phyloP scores from a whole-genome alignment of 192 early-diverging fungal species.

The Linnemannia hyalina region DNA sequence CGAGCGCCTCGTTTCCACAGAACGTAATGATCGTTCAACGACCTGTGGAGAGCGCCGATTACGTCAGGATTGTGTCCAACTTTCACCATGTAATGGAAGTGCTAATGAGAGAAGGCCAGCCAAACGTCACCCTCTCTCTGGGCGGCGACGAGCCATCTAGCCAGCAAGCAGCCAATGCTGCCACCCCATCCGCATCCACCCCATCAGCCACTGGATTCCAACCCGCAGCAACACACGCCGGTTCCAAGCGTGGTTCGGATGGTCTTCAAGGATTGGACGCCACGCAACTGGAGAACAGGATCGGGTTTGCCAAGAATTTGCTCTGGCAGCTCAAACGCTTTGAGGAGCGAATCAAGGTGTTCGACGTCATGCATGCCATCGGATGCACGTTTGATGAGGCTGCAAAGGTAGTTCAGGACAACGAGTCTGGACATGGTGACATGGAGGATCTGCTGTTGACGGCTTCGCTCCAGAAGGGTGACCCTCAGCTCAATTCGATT shows the following conservation, averaged over 20 bases:
- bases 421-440: slow-evolving; percentile 13
- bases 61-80: slow-evolving; percentile 44
- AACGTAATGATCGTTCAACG: slow-evolving; percentile 53
- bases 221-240: neutral
- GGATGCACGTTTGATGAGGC: slow-evolving; percentile 61
- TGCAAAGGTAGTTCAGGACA: slow-evolving; percentile 51
- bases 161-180: slow-evolving; percentile 2
- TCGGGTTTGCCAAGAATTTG: slow-evolving; percentile 58
- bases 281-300: slow-evolving; percentile 55
- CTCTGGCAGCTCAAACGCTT: slow-evolving; percentile 61
- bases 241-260: neutral
- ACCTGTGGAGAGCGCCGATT: slow-evolving; percentile 27
- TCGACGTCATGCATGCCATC: slow-evolving; percentile 65
- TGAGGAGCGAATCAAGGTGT: slow-evolving; percentile 48
- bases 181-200: slow-evolving; percentile 23
- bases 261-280: slow-evolving; percentile 39
- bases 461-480: slow-evolving; percentile 14
- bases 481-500: neutral
- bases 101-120: slow-evolving; percentile 56
- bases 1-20: slow-evolving; percentile 24
- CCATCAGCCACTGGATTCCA: slow-evolving; percentile 10
- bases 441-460: slow-evolving; percentile 47
- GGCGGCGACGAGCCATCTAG: slow-evolving; percentile 14
- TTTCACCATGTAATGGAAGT: slow-evolving; percentile 63
- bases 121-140: slow-evolving; percentile 16